A percentile compares a stretch with the other conserved stretches of the same genome.
Evolutionary conservation across 371 early-diverging fungal genomes (phyloP).

Genomic region (Mucor velutinosus): DNA sequence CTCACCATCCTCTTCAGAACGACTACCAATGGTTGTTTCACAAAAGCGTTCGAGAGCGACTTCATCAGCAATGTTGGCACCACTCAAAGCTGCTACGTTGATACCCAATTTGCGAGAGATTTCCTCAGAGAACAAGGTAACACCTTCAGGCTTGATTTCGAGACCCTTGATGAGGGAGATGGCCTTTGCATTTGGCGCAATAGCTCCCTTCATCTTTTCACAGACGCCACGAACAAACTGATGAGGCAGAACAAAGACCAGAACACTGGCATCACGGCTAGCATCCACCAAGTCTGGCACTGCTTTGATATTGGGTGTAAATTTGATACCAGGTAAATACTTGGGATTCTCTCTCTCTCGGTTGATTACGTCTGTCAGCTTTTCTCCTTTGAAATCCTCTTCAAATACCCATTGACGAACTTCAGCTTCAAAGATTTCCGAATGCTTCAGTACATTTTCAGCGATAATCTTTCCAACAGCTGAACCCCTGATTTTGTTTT

Average conservation of each 20-base stretch:
- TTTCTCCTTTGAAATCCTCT: conserved; percentile 81
- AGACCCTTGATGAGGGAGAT: conserved; percentile 97
- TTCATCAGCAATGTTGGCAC: conserved; percentile 99
- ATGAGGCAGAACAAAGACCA: conserved; percentile 97
- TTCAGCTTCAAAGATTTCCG: conserved; percentile 69
- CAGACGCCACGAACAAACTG: conserved; percentile 92
- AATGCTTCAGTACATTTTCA: conserved; percentile 71
- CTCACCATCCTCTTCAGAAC: conserved; percentile 69
- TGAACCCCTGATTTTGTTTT: conserved; percentile 78
- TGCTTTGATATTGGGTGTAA: conserved; percentile 89
- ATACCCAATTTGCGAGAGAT: conserved; percentile 81
- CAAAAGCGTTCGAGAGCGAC: conserved; percentile 95
- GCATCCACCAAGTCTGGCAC: conserved; percentile 80
- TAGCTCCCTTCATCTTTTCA: conserved; percentile 69
- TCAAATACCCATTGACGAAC: conserved; percentile 97
- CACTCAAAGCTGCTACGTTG: conserved; percentile 88
- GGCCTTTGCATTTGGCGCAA: conserved; percentile 75
- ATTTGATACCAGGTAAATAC: conserved; percentile 90
- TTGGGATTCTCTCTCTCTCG: conserved; percentile 93
- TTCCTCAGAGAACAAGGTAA: conserved; percentile 86
- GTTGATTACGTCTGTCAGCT: conserved; percentile 95
- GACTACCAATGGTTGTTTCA: conserved; percentile 95
- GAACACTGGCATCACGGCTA: conserved; percentile 80
- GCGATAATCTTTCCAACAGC: conserved; percentile 95
- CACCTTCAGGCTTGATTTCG: conserved; percentile 72